These are phyloP conservation scores for Cucurbitaria berberidis DNA, from an alignment of 2,329 filamentous ascomycete species.

Conservation along the genomic window DNA sequence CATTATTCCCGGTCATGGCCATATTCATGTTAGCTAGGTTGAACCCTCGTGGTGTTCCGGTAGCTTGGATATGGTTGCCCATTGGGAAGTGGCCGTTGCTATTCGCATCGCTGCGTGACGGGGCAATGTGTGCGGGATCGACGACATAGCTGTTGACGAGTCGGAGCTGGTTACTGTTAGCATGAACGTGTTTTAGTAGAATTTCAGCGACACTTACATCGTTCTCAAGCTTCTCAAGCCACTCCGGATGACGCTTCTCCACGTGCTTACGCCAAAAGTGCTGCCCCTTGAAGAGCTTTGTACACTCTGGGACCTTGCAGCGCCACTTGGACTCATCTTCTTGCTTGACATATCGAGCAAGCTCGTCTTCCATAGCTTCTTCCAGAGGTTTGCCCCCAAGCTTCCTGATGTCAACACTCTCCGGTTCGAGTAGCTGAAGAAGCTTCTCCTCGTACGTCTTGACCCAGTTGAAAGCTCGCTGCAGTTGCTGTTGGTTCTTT, in stretches of 20 bases:
- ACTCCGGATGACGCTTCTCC: constrained; percentile 92
- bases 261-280: constrained; percentile 98
- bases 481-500: constrained; percentile 89
- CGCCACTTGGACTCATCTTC: constrained; percentile 97
- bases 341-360: constrained; percentile 89
- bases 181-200: background rate
- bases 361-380: constrained; percentile 84
- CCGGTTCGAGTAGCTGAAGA: constrained; percentile 87
- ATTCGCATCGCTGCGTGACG: constrained; percentile 90
- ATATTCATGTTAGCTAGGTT: constrained; percentile 76
- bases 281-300: constrained; percentile 95
- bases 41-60: constrained; percentile 90
- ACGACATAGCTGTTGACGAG: constrained; percentile 94
- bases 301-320: constrained; percentile 94
- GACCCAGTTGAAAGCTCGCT: constrained; percentile 97
- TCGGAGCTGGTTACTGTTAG: constrained; percentile 66
- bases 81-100: constrained; percentile 95
- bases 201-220: constrained; percentile 67
- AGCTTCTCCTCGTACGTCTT: constrained; percentile 98
- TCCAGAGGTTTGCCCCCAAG: constrained; percentile 87
- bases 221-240: constrained; percentile 77
- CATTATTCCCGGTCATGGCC: constrained; percentile 63
- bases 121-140: constrained; percentile 92
- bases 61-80: constrained; percentile 70
- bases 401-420: constrained; percentile 84